Percentiles rank a stretch among this genome's conserved stretches.
phyloP scores from a whole-genome alignment of 208 protist species.

The Trypanosoma scelopori region DNA sequence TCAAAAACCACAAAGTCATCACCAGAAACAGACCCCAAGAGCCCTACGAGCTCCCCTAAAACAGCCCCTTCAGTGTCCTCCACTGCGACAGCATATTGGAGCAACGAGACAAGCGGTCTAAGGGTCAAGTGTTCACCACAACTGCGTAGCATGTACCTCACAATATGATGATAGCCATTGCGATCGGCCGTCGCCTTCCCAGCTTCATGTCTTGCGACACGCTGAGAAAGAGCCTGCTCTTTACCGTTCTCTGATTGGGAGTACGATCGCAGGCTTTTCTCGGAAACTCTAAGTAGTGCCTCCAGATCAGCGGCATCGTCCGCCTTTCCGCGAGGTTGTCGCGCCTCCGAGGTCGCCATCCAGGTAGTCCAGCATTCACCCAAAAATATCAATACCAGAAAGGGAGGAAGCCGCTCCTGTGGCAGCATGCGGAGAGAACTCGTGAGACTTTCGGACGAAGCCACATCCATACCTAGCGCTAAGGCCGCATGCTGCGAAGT shows the following conservation, averaged over 20 bases:
- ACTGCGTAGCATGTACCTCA: conserved; percentile 15
- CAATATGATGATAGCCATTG: conserved; percentile 26
- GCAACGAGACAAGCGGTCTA: conserved; percentile 7
- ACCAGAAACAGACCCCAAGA: conserved; percentile 5
- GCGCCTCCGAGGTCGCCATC: neutral
- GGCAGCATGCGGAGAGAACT: neutral
- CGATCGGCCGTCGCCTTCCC: neutral
- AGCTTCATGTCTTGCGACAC: neutral
- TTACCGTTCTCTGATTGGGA: neutral
- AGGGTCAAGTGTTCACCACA: conserved; percentile 6
- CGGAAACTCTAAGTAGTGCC: conserved; percentile 8
- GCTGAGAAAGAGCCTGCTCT: neutral
- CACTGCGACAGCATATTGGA: conserved; percentile 20
- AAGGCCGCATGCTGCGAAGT: neutral
- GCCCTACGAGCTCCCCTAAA: conserved; percentile 21
- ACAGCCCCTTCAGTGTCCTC: conserved; percentile 25
- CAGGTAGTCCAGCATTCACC: conserved; percentile 23
- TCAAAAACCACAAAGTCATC: conserved; percentile 10
- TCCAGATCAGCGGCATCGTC: conserved; percentile 7
- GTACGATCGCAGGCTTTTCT: conserved; percentile 11
- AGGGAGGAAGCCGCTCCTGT: conserved; percentile 21
- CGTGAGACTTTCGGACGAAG: neutral
- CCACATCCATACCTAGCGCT: conserved; percentile 11
- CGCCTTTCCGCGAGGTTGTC: neutral
- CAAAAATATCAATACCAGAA: conserved; percentile 17